phyloP scores from a whole-genome alignment of 129 eudicot genomes.

The Centrapalus pauciflorus region DNA sequence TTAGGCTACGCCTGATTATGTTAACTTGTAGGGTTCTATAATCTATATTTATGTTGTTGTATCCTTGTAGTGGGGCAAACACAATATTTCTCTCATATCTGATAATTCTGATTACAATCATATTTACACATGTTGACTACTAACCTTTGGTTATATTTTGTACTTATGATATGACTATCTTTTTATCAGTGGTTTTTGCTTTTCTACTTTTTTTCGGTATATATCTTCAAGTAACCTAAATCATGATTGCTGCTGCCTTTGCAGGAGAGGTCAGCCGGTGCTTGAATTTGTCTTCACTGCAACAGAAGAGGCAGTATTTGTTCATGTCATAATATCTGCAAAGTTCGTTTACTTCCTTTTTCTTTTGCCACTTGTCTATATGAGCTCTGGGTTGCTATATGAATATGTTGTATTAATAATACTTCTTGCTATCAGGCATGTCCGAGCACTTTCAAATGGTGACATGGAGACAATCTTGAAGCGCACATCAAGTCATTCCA shows the following conservation, averaged over 20 bases:
- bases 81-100: too few species aligned
- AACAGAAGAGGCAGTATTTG: slow-evolving; percentile 81
- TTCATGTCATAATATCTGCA: slow-evolving; percentile 85
- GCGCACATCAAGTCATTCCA: slow-evolving; percentile 46
- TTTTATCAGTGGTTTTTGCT: neutral
- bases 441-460: slow-evolving; percentile 69
- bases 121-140: neutral
- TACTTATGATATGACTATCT: neutral
- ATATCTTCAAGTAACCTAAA: slow-evolving; percentile 8
- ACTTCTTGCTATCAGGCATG: slow-evolving; percentile 55
- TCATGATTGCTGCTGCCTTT: slow-evolving; percentile 20
- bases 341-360: slow-evolving; percentile 50
- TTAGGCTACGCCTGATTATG: too few species aligned
- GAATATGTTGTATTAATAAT: neutral
- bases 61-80: too few species aligned
- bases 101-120: too few species aligned
- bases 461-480: slow-evolving; percentile 64
- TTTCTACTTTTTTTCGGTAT: neutral
- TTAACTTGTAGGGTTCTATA: too few species aligned
- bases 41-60: too few species aligned
- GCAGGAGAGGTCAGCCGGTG: slow-evolving; percentile 93
- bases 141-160: neutral
- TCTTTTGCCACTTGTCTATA: neutral
- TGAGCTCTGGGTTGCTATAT: neutral
- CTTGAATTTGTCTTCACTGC: slow-evolving; percentile 89